Evolutionary conservation across 2,329 filamentous ascomycete species (phyloP).

Genomic region (Diaporthe caulivora): DNA sequence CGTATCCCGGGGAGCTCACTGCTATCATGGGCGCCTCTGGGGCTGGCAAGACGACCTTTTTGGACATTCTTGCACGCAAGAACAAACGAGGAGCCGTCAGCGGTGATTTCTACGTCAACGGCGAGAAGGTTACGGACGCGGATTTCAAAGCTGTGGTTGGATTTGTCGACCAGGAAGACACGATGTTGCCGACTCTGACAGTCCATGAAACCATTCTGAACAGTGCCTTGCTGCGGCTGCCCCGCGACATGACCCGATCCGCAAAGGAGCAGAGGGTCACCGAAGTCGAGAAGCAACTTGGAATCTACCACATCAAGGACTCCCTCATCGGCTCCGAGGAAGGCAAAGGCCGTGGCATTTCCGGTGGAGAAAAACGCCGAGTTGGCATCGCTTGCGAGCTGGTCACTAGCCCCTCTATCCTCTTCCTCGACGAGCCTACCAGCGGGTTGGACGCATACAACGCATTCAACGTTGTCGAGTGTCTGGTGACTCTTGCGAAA

Average conservation of each 20-base stretch:
- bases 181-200: constrained; percentile 93
- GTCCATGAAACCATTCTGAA: constrained; percentile 98
- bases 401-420: constrained; percentile 95
- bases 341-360: constrained; percentile 92
- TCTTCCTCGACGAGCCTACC: constrained; percentile 97
- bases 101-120: constrained; percentile 93
- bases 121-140: constrained; percentile 84
- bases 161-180: constrained; percentile 98
- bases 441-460: constrained; percentile 97
- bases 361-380: constrained; percentile 94
- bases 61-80: constrained; percentile 95
- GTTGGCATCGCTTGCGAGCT: constrained; percentile 98
- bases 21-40: constrained; percentile 99
- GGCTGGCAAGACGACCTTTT: constrained; percentile 95
- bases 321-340: constrained; percentile 97
- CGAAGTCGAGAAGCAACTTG: constrained; percentile 95
- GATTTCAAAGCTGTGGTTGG: constrained; percentile 94
- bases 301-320: constrained; percentile 93
- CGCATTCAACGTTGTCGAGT: constrained; percentile 98
- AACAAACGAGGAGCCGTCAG: constrained; percentile 87
- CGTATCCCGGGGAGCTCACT: constrained; percentile 94
- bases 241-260: constrained; percentile 86
- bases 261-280: constrained; percentile 93
- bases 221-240: constrained; percentile 91
- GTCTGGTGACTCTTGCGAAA: constrained; percentile 92